Base-by-base conservation (phyloP, 2,329 filamentous ascomycete species). In the Ophiostoma montium region DNA sequence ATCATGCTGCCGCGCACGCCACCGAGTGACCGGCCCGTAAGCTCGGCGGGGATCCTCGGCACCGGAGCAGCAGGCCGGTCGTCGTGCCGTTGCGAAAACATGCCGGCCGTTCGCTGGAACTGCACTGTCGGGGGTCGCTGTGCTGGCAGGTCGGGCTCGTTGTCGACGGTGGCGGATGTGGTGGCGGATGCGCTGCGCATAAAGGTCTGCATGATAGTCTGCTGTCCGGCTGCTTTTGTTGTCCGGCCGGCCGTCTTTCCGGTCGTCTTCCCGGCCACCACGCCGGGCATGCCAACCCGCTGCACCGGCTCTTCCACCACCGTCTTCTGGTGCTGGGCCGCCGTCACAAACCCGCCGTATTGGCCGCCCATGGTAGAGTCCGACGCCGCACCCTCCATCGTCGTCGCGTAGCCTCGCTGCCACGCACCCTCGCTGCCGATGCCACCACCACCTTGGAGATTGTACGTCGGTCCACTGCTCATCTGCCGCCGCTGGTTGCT, bases 311-410 rank as follows among this genome's bases (percentile, higher is more conserved):
- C n/a, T 23, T 60, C 51, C 16, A 71, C 59, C 9, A 60, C 63
- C 2, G 65, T 63, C 47, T 70, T 16, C 12, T 31, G 71, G 55
- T 81, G 77, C 18, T 72, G 66, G 10, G 71, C 70, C 2, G 79
- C 77, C 10, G 75, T 76, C n/a, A 75, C 76, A 54, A 86, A 85
- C 0, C 76, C 78, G 0, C 72, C 66, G 9, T 75, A 63, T 32
- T n/a, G 39, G 15, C 30, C 27, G 70, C 74, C 68, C 48, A 80
- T 70, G 0, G 78, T 82, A 52, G 85, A 85, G 0, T 64, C 70
- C 0, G 70, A 63, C 0, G 71, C 19, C 1, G 45, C 64, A 48
- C 70, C 67, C 42, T 77, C 73, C 77, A 84, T 83, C 1, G 79
- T 84, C 5, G 79, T 82, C 5, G 65, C 57, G 51, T 78, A 75